phyloP scores from a whole-genome alignment of 768 basidiomycete genomes.

The Tylopilus balloui region DNA sequence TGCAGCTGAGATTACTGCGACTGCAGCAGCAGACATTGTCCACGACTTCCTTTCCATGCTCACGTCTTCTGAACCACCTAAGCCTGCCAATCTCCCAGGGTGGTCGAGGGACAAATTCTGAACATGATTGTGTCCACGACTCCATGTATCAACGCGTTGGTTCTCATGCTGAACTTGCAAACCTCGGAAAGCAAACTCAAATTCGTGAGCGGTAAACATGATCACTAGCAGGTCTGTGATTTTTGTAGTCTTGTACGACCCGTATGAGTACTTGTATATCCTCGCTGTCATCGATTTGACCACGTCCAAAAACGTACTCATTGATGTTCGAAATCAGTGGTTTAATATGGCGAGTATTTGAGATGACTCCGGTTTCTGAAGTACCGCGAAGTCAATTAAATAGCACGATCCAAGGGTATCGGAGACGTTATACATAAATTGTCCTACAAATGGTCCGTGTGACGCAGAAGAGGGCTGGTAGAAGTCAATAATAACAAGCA shows the following conservation, averaged over 20 bases:
- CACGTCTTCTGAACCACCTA: conserved; percentile 25
- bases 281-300: conserved; percentile 46
- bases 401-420: conserved; percentile 26
- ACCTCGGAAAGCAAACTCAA: not conserved
- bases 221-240: not conserved
- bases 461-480: not conserved
- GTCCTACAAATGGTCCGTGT: conserved; percentile 18
- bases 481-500: not conserved
- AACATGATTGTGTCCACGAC: not conserved
- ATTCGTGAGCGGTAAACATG: not conserved
- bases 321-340: not conserved
- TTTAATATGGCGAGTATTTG: not conserved
- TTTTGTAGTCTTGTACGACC: no score
- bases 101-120: conserved; percentile 22
- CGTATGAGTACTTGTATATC: not conserved
- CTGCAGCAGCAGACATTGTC: conserved; percentile 41
- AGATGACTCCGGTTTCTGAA: not conserved
- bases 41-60: conserved; percentile 44
- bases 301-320: conserved; percentile 45
- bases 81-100: conserved; percentile 10
- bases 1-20: conserved; percentile 38
- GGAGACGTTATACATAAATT: conserved; percentile 8
- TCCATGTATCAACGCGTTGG: not conserved
- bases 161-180: no score
- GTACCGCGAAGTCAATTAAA: not conserved